Evolutionary conservation across 2,329 filamentous ascomycete genomes (phyloP), one percentile per base, ranked within the genome.

Genomic region (Aspergillus unguis): DNA sequence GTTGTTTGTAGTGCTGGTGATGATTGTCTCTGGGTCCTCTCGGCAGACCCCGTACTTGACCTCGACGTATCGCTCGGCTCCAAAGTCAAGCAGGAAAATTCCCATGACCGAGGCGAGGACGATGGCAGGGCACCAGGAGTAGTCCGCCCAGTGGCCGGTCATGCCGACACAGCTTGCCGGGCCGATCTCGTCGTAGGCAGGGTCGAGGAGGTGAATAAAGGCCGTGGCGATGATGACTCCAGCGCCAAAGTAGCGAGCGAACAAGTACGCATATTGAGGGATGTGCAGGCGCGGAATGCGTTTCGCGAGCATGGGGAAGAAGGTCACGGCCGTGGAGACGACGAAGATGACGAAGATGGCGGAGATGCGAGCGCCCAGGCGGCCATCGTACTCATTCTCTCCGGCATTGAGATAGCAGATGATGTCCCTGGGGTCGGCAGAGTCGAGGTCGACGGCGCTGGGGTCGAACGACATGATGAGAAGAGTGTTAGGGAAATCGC

Each of bases 191-290:
- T 44, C 41, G 45, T 56, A 56, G n/a, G 54, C 54, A 11, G 54
- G 54, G 25, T 56, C 54, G 44, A 56, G 54, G 0, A 56, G 54
- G 17, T 56, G 54, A 48, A 56, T 54, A 11, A 56, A 56, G 10
- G 54, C 54, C 2, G 54, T 56, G 23, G 54, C 54, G 27, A 56
- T 38, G 23, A 56, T 56, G 27, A 56, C 54, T 17, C 54, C 54
- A 2, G 54, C 44, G 11, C 54, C 54, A 28, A 56, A 56, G 48
- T 56, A 56, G 2, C 54, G 54, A 8, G 54, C 54, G 26, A 56
- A 56, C 6, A 56, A 32, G 31, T 56, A 56, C 29, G 54, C 48
- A 29, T 56, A 48, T 1, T 45, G 48, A 8, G 51, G 51, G 8
- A 56, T 54, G 10, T 54, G 43, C 2, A 53, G 35, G 5, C 48